phyloP scores from a whole-genome alignment of 2,329 filamentous ascomycete genomes.

The Beauveria medogensis region DNA sequence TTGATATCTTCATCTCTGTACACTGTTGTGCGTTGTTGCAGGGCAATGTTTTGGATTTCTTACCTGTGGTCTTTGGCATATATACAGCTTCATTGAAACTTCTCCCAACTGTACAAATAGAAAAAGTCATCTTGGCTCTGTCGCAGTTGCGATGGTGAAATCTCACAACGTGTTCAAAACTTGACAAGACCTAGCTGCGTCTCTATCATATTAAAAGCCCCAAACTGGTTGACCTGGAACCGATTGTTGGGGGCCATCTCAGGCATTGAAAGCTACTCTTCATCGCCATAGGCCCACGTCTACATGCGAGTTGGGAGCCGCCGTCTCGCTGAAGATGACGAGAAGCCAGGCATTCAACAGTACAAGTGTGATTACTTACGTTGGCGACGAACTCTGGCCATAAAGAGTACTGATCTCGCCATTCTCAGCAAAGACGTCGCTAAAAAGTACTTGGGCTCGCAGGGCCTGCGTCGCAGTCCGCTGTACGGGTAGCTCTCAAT shows the following conservation, averaged over 20 bases:
- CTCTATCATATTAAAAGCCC: slow-evolving; percentile 43
- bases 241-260: neutral
- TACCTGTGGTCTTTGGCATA: neutral
- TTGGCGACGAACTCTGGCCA: neutral
- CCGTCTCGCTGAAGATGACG: neutral
- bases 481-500: neutral
- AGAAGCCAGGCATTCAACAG: neutral
- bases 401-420: neutral
- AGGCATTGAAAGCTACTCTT: neutral
- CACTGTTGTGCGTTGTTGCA: neutral
- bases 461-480: neutral
- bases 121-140: neutral
- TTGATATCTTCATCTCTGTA: neutral
- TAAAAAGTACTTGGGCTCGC: neutral
- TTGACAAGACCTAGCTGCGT: slow-evolving; percentile 23
- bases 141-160: neutral
- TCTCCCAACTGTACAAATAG: slow-evolving; percentile 5
- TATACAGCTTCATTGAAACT: neutral
- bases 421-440: neutral
- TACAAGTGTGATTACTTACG: no score
- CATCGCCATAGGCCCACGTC: neutral
- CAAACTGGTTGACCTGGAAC: no score
- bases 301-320: neutral
- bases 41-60: neutral
- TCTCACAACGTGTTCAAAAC: neutral